Conservation (phyloP, 179 eudicot genomes). For the Drosera spatulata region DNA sequence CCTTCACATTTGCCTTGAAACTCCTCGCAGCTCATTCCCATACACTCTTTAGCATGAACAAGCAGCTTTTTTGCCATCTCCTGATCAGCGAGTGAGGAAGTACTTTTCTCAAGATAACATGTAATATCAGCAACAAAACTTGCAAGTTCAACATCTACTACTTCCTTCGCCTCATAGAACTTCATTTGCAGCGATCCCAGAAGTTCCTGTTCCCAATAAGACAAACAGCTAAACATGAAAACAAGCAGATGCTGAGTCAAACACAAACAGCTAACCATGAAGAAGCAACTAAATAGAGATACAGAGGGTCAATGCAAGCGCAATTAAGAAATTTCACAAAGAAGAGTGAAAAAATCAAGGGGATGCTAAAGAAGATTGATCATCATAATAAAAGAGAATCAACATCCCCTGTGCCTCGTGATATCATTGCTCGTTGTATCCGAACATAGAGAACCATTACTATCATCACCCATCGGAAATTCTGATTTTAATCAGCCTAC, state of each 20-base stretch:
- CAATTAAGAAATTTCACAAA: too few species aligned
- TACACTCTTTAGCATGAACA: conserved; percentile 28
- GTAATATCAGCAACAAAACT: conserved; percentile 35
- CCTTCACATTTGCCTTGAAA: conserved; percentile 44
- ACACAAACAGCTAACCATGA: too few species aligned
- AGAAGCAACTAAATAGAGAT: too few species aligned
- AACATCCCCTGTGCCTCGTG: too few species aligned
- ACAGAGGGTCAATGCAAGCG: too few species aligned
- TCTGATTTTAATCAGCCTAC: too few species aligned
- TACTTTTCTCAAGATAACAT: conserved; percentile 22
- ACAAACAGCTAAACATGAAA: background rate
- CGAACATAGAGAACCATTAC: too few species aligned
- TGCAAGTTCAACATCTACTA: conserved; percentile 39
- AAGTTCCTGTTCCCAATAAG: conserved; percentile 32
- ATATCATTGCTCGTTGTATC: too few species aligned
- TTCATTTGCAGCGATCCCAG: conserved; percentile 41
- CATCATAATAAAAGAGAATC: too few species aligned
- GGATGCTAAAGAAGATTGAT: too few species aligned
- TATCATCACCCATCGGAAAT: too few species aligned
- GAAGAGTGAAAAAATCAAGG: too few species aligned
- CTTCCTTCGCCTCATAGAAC: conserved; percentile 54
- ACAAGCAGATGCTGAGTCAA: background rate
- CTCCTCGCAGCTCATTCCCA: conserved; percentile 30
- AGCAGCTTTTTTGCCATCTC: conserved; percentile 38
- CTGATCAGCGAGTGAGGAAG: conserved; percentile 17